Evolutionary conservation across 1,284 basidiomycete species (phyloP).

Genomic region (Ganoderma meredithae): DNA sequence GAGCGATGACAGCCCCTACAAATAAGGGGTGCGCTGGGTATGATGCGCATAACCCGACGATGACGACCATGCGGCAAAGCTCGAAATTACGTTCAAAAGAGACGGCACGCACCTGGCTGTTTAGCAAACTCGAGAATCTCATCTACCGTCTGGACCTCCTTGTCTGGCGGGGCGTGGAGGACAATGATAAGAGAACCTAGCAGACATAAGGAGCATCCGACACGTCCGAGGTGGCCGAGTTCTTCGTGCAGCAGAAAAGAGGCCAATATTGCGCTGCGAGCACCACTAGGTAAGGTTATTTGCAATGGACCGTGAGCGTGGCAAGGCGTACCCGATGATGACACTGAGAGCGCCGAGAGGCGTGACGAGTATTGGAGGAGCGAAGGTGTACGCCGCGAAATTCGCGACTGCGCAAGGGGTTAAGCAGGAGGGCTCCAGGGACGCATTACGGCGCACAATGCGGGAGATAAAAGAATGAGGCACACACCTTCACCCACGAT

Average conservation of each 20-base stretch:
- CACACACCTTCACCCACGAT: slow-evolving; percentile 88
- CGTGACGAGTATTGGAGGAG: slow-evolving; percentile 96
- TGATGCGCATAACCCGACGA: too few relatives aligned
- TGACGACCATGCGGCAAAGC: neutral
- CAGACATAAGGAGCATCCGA: slow-evolving; percentile 93
- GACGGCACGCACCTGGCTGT: slow-evolving; percentile 75
- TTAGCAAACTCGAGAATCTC: slow-evolving; percentile 92
- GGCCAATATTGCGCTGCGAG: slow-evolving; percentile 84
- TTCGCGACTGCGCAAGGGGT: slow-evolving; percentile 79
- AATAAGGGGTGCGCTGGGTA: neutral
- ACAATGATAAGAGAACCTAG: slow-evolving; percentile 96
- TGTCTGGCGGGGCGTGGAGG: slow-evolving; percentile 96
- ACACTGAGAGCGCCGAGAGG: slow-evolving; percentile 96
- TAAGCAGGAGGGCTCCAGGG: slow-evolving; percentile 1
- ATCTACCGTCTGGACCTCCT: slow-evolving; percentile 92
- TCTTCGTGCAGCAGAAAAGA: slow-evolving; percentile 95
- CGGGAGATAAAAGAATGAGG: slow-evolving; percentile 3
- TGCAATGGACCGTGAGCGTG: neutral
- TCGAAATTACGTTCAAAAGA: neutral
- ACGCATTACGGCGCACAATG: neutral
- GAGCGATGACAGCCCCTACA: neutral
- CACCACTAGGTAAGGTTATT: slow-evolving; percentile 18
- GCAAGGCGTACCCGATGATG: slow-evolving; percentile 84
- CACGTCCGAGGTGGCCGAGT: slow-evolving; percentile 90
- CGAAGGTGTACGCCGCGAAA: slow-evolving; percentile 98